Conservation (phyloP, 306 rosid genomes). For the Oxytropis ochrocephala region DNA sequence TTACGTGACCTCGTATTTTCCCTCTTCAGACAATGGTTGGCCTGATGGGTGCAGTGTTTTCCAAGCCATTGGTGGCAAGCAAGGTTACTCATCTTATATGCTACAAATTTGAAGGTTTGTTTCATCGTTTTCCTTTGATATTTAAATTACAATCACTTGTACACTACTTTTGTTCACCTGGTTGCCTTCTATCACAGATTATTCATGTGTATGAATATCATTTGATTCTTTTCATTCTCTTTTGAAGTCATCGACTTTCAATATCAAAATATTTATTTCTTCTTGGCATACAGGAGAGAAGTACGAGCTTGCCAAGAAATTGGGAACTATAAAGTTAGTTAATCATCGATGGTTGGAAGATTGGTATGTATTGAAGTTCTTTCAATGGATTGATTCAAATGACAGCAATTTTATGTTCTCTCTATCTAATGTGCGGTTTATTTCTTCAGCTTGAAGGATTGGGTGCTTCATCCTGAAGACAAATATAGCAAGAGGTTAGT, state of each 20-base stretch:
- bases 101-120: conserved; percentile 91
- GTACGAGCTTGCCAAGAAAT: conserved; percentile 74
- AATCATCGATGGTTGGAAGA: conserved; percentile 94
- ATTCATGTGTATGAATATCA: neutral
- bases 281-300: conserved; percentile 62
- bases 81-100: conserved; percentile 89
- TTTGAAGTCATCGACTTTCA: neutral
- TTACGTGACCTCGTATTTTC: conserved; percentile 1
- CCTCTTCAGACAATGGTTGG: conserved; percentile 64
- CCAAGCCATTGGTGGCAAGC: conserved; percentile 87
- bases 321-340: conserved; percentile 66
- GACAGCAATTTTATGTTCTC: neutral
- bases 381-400: conserved; percentile 7
- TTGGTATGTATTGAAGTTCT: conserved; percentile 43
- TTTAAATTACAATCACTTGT: neutral
- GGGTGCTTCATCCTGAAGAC: conserved; percentile 74
- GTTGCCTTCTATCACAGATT: conserved; percentile 8
- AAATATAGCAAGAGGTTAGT: conserved; percentile 70
- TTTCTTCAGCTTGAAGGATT: conserved; percentile 64
- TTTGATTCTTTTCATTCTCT: neutral
- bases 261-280: neutral
- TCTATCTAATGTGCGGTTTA: conserved; percentile 10
- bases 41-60: conserved; percentile 83
- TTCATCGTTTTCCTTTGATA: neutral
- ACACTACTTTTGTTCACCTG: neutral